Evolutionary conservation across 2,329 filamentous ascomycete species (phyloP), one percentile per base, ranked within the genome.

Genomic region (Diaporthe sp.): DNA sequence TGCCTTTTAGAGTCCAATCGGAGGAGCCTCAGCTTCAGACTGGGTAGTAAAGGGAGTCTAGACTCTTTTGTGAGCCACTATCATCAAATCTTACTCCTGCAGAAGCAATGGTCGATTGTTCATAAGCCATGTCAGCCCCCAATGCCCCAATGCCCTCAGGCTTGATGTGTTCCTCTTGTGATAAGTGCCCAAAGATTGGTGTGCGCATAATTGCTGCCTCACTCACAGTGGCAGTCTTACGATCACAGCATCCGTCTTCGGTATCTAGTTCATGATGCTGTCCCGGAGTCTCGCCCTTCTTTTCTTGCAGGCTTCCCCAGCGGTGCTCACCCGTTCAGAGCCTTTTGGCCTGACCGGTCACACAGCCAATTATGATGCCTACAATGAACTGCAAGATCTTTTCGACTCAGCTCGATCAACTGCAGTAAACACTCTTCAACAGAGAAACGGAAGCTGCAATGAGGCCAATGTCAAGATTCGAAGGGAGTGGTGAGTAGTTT

Each of bases 231-330:
- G 19, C 28, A 49, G 44, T 49, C 61, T 10, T 34, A n/a, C 13
- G 19, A 34, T 9, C 44, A 37, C 28, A 67, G 19, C 44, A 22
- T 13, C 17, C 4, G 13, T 42, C 12, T 61, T 25, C 5, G 37
- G 12, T 25, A 34, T 22, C 28, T 8, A 44, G 15, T 19, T 12
- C 19, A 59, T 8, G 42, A 59, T 71, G 68, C 19, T 49, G 17
- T 46, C 28, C n/a, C 19, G 19, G 19, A 46, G 19, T 25, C 39
- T 71, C n/a, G 68, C 7, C 25, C 6, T 71, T 49, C 25, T 71
- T 19, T 46, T 71, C 17, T 58, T 59, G 53, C 68, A 71, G 37
- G 68, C 68, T 49, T 55, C 22, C 6, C 53, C 39, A 19, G 19
- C 12, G 25, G 42, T 71, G 17, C 39, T 59, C 37, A 19, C 34